Evolutionary conservation across 2,329 filamentous ascomycete genomes (phyloP).

Genomic region (Diaporthe capsici): DNA sequence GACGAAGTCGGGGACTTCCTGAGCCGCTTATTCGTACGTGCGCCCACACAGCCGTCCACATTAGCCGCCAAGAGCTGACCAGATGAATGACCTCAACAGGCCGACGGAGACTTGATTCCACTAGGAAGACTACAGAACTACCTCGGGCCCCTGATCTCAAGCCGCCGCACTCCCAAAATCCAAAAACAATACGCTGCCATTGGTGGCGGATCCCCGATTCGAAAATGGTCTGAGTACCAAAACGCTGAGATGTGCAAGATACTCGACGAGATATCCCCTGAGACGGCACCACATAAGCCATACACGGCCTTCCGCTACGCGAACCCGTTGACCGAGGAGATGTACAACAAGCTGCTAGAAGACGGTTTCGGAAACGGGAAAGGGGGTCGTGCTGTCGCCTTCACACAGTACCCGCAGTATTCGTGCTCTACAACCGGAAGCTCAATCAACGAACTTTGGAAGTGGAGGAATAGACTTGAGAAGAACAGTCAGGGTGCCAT

Average conservation of each 20-base stretch:
- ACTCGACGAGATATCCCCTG: slow-evolving; percentile 89
- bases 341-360: slow-evolving; percentile 84
- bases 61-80: not conserved
- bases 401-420: slow-evolving; percentile 98
- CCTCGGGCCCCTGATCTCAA: slow-evolving; percentile 88
- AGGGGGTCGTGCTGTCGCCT: slow-evolving; percentile 94
- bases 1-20: slow-evolving; percentile 92
- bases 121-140: slow-evolving; percentile 92
- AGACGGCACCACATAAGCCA: slow-evolving; percentile 95
- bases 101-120: slow-evolving; percentile 95
- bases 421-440: slow-evolving; percentile 98
- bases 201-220: slow-evolving; percentile 96
- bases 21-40: slow-evolving; percentile 88
- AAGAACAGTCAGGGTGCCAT: slow-evolving; percentile 80
- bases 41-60: not conserved
- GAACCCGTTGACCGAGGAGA: slow-evolving; percentile 91
- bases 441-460: slow-evolving; percentile 97
- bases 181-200: slow-evolving; percentile 96
- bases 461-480: slow-evolving; percentile 91
- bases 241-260: slow-evolving; percentile 97
- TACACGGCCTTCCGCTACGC: slow-evolving; percentile 99
- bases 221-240: slow-evolving; percentile 98
- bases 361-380: slow-evolving; percentile 93
- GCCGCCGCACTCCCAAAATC: slow-evolving; percentile 93
- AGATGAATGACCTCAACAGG: slow-evolving; percentile 63